A percentile compares a stretch with the other conserved stretches of the same genome.
These are phyloP conservation scores for Lumnitzera littorea DNA, from an alignment of 345 rosid genomes.

Conservation along the genomic window DNA sequence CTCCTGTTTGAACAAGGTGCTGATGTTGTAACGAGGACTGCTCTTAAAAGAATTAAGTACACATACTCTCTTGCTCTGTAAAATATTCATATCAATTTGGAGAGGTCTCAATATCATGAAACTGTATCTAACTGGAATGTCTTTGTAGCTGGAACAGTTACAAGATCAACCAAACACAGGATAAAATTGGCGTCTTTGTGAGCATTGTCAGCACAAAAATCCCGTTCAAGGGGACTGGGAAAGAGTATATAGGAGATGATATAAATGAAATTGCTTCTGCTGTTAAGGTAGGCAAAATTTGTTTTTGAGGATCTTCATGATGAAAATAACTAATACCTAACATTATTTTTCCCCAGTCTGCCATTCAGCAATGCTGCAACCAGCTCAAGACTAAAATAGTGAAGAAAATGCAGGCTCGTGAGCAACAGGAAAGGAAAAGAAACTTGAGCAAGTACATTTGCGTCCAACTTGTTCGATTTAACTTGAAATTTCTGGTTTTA, in stretches of 20 bases:
- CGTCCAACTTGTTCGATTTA: background rate
- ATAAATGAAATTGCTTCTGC: conserved; percentile 87
- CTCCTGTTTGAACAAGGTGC: conserved; percentile 99
- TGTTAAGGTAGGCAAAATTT: conserved; percentile 51
- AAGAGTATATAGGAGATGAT: conserved; percentile 97
- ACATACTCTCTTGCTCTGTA: conserved; percentile 2
- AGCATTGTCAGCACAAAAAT: conserved; percentile 95
- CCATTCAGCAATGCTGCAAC: conserved; percentile 90
- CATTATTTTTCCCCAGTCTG: conserved; percentile 44
- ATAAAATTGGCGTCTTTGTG: conserved; percentile 86
- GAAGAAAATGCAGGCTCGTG: conserved; percentile 79
- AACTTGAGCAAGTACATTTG: conserved; percentile 68
- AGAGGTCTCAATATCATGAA: conserved; percentile 3
- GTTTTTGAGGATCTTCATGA: background rate
- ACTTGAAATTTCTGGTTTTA: background rate
- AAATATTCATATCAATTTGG: background rate
- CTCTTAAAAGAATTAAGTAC: conserved; percentile 89
- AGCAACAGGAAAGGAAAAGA: conserved; percentile 86
- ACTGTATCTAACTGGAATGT: background rate
- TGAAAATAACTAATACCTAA: conserved; percentile 9
- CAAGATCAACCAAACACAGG: conserved; percentile 90
- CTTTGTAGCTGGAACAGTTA: conserved; percentile 78
- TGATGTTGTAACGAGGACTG: conserved; percentile 94
- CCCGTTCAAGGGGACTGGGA: conserved; percentile 96
- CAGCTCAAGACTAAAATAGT: conserved; percentile 86